A percentile compares a stretch with the other conserved stretches of the same genome.
These are phyloP conservation scores for Mycena crocata DNA, from an alignment of 768 basidiomycete genomes.

Conservation along the genomic window DNA sequence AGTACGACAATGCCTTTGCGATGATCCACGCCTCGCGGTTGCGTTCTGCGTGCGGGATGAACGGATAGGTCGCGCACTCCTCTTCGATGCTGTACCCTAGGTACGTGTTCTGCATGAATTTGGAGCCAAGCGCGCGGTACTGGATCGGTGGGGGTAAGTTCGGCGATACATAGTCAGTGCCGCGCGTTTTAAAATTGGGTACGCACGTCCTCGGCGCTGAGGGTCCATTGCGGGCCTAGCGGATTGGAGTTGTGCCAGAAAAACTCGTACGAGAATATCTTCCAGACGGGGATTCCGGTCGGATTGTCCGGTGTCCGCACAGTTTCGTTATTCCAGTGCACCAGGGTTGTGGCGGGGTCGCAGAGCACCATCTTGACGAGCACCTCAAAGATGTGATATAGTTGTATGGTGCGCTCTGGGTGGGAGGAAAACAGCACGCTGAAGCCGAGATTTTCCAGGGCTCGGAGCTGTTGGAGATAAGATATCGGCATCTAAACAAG, in stretches of 20 bases:
- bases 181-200: background rate
- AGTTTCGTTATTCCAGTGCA: too few species aligned
- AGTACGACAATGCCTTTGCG: background rate
- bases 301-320: background rate
- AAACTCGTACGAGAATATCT: background rate
- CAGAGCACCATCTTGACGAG: too few species aligned
- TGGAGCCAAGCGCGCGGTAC: background rate
- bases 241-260: background rate
- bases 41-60: slow-evolving; percentile 35
- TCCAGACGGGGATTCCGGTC: slow-evolving; percentile 3
- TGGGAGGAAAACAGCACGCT: slow-evolving; percentile 11
- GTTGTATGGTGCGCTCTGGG: slow-evolving; percentile 39
- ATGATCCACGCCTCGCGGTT: background rate
- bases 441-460: slow-evolving; percentile 40
- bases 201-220: slow-evolving; percentile 8
- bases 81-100: slow-evolving; percentile 48
- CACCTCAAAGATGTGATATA: slow-evolving; percentile 46
- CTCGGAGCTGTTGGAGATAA: slow-evolving; percentile 36
- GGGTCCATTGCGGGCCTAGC: slow-evolving; percentile 2
- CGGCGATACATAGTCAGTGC: background rate
- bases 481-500: too few species aligned
- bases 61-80: slow-evolving; percentile 37
- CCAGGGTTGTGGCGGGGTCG: too few species aligned
- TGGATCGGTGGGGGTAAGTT: background rate
- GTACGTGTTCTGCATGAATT: slow-evolving; percentile 5